Evolutionary conservation across 2,329 filamentous ascomycete species (phyloP).

Genomic region (Colletotrichum agaves): DNA sequence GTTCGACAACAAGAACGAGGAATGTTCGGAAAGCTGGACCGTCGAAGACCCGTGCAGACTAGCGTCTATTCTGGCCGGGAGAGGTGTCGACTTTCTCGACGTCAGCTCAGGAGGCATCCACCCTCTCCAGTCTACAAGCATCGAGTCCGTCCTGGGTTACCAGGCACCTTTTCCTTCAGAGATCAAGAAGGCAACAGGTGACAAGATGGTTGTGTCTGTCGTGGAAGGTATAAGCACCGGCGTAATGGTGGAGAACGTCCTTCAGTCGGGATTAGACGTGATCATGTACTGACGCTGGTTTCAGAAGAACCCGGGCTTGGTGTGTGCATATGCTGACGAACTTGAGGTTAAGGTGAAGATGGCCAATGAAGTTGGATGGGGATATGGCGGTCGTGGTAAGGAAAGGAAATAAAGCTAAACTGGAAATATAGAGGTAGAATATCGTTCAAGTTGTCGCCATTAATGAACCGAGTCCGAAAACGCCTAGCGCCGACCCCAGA

Average conservation of each 20-base stretch:
- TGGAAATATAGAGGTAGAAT: neutral
- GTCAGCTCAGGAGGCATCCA: constrained; percentile 76
- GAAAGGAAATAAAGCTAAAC: neutral
- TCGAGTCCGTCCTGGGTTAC: constrained; percentile 71
- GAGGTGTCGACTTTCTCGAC: constrained; percentile 80
- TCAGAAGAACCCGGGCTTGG: constrained; percentile 67
- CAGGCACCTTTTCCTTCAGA: constrained; percentile 77
- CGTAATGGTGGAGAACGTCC: constrained; percentile 57
- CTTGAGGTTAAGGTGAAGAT: constrained; percentile 57
- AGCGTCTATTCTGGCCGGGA: constrained; percentile 69
- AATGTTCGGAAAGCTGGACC: constrained; percentile 72
- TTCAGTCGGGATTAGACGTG: constrained; percentile 59
- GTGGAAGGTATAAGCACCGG: constrained; percentile 62
- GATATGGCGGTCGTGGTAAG: constrained; percentile 55
- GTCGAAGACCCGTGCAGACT: constrained; percentile 71
- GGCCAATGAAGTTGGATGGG: constrained; percentile 67
- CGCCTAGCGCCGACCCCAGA: too few relatives aligned
- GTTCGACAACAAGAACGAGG: constrained; percentile 70
- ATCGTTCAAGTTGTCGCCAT: too few relatives aligned
- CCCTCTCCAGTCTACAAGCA: constrained; percentile 59
- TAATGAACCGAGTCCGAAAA: too few relatives aligned
- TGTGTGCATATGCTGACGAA: constrained; percentile 67
- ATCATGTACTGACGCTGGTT: constrained; percentile 63
- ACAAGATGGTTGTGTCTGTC: constrained; percentile 59
- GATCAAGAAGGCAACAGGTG: constrained; percentile 77